Base-by-base conservation (phyloP, 768 basidiomycete species). In the Psilocybe subaeruginosa region DNA sequence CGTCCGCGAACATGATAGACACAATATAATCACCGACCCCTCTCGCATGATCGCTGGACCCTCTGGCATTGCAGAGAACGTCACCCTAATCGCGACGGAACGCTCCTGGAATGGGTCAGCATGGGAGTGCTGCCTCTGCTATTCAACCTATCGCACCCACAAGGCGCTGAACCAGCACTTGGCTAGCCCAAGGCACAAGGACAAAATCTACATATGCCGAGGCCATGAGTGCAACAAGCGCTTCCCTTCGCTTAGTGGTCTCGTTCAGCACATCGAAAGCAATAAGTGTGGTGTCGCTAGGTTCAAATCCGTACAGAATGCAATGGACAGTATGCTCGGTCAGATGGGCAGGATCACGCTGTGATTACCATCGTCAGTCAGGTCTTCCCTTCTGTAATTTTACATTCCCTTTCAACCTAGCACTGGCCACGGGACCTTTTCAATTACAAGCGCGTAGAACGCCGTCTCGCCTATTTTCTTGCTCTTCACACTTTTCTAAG, bases 51-150 rank as follows among this genome's bases (percentile, higher is more conserved):
- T 90, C 58, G 78, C 76, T 8, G 76, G 73, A 31, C 58, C 60
- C 17, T 56, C 60, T 9, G 37, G 59, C 16, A 57, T 58, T 41
- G 29, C 69, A 45, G 23, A 23, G 23, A 56, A 64, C 17, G 60
- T 69, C 27, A 68, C 54, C 33, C 77, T 75, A 66, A 70, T 64
- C 27, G 79, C 81, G 9, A 75, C 70, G 23, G 39, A 43, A 14
- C 62, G 66, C 8, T 68, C 82, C 1, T 85, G 78, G 77, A 85
- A 85, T 60, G 82, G 80, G 0, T 4, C 0, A 4, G 74, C 64
- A 4, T 91, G 78, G 69, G 88, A 91, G 71, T 91, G 89, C 71
- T 84, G 84, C 67, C 71, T 91, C 27, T 91, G 90, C 69, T 79
- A 85, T 69, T 59, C 55, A 19, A 64, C 53, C 11, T 86, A 80